phyloP scores from a whole-genome alignment of 1,284 basidiomycete species.

The Tilletia caries region DNA sequence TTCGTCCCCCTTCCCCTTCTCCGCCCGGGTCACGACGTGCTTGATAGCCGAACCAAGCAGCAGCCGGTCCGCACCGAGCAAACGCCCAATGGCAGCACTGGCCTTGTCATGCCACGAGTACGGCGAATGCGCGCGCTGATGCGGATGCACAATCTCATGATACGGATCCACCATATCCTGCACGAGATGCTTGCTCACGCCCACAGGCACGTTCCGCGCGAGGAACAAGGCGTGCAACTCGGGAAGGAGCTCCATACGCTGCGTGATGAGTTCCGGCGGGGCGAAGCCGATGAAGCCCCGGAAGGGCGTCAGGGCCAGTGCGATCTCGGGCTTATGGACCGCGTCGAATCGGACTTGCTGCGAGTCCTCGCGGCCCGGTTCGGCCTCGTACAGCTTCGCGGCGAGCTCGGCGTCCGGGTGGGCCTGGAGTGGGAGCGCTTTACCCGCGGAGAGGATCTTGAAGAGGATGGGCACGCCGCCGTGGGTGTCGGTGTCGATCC shows the following conservation, averaged over 20 bases:
- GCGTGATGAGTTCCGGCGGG: neutral
- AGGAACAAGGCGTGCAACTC: neutral
- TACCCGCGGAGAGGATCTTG: slow-evolving; percentile 2
- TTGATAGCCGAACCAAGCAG: neutral
- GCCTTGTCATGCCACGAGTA: slow-evolving; percentile 1
- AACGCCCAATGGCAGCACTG: slow-evolving; percentile 1
- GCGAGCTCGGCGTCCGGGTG: slow-evolving; percentile 2
- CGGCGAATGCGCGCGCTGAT: neutral
- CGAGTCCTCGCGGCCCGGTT: neutral
- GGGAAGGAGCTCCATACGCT: neutral
- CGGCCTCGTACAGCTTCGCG: neutral
- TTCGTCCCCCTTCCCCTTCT: neutral
- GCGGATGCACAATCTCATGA: neutral
- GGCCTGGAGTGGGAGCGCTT: slow-evolving; percentile 8
- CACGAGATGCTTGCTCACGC: neutral
- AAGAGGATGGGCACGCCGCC: slow-evolving; percentile 11
- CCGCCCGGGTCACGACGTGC: neutral
- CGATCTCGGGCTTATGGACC: slow-evolving; percentile 14
- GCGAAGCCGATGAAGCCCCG: slow-evolving; percentile 13
- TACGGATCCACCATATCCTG: neutral
- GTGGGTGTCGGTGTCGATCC: slow-evolving; percentile 11
- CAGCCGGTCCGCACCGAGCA: neutral
- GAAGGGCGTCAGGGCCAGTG: neutral
- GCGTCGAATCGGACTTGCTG: slow-evolving; percentile 13
- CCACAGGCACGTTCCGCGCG: neutral